Conservation (phyloP, 2,329 filamentous ascomycete genomes). For the Fusarium verrucosum region DNA sequence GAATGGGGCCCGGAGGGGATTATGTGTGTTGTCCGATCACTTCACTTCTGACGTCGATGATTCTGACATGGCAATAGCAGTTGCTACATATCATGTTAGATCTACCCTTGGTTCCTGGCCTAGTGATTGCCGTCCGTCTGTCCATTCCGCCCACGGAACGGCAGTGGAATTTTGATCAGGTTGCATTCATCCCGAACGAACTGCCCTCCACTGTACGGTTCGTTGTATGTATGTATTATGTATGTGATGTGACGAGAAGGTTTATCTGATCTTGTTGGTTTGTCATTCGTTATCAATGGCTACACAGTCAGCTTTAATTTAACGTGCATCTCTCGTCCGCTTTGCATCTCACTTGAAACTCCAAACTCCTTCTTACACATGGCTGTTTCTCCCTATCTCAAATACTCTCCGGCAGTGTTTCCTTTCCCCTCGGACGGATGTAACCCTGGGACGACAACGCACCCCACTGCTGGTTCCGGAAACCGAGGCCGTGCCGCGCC, state of each 20-base stretch:
- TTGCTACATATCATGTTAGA: constrained; percentile 6
- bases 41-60: constrained; percentile 11
- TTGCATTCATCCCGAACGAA: not conserved
- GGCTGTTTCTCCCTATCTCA: not conserved
- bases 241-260: too few relatives aligned
- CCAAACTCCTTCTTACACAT: not conserved
- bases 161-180: constrained; percentile 8
- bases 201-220: constrained; percentile 13
- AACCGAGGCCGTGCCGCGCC: constrained; percentile 28
- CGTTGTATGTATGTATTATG: not conserved
- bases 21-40: constrained; percentile 27
- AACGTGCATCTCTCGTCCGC: not conserved
- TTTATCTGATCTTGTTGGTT: not conserved
- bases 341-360: constrained; percentile 2
- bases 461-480: constrained; percentile 42
- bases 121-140: constrained; percentile 25
- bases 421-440: constrained; percentile 7
- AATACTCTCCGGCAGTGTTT: constrained; percentile 39
- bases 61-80: too few relatives aligned
- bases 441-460: constrained; percentile 28
- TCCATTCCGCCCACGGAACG: constrained; percentile 19
- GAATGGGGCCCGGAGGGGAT: constrained; percentile 20
- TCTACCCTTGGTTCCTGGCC: constrained; percentile 27
- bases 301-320: not conserved
- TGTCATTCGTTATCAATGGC: constrained; percentile 1